Conservation (phyloP, 1,284 basidiomycete genomes). For the Trichosporon sp. region DNA sequence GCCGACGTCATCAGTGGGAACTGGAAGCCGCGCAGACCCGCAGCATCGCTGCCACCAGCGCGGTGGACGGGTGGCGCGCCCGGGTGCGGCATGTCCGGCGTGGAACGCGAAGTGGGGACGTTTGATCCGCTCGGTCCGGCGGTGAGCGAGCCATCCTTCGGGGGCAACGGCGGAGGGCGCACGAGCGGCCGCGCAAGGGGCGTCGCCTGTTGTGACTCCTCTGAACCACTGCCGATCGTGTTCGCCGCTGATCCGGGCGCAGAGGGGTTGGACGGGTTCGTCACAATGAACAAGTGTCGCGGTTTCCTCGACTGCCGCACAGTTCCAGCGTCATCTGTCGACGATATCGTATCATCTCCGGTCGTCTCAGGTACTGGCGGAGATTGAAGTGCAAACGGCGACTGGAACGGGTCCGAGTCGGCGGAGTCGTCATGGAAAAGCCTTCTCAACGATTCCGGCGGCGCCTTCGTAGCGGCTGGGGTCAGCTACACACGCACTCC, state of each 20-base stretch:
- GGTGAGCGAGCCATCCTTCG: constrained; percentile 28
- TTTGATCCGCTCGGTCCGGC: not conserved
- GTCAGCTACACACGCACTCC: not conserved
- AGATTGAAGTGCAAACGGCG: constrained; percentile 35
- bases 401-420: constrained; percentile 52
- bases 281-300: constrained; percentile 31
- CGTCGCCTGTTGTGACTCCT: constrained; percentile 34
- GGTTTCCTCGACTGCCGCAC: constrained; percentile 32
- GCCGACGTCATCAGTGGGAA: constrained; percentile 47
- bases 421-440: constrained; percentile 55
- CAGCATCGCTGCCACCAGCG: constrained; percentile 40
- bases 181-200: constrained; percentile 32
- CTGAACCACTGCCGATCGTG: constrained; percentile 24
- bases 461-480: constrained; percentile 21
- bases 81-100: constrained; percentile 23
- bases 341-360: constrained; percentile 7
- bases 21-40: constrained; percentile 50
- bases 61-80: constrained; percentile 29
- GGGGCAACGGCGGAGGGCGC: constrained; percentile 14
- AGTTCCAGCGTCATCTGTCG: constrained; percentile 23
- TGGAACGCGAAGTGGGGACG: constrained; percentile 15
- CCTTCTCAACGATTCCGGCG: constrained; percentile 54
- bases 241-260: not conserved
- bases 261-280: constrained; percentile 32
- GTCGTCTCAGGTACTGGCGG: constrained; percentile 13